Conservation (phyloP, 148 eudicot genomes). For the Tetragonia tetragonoides region DNA sequence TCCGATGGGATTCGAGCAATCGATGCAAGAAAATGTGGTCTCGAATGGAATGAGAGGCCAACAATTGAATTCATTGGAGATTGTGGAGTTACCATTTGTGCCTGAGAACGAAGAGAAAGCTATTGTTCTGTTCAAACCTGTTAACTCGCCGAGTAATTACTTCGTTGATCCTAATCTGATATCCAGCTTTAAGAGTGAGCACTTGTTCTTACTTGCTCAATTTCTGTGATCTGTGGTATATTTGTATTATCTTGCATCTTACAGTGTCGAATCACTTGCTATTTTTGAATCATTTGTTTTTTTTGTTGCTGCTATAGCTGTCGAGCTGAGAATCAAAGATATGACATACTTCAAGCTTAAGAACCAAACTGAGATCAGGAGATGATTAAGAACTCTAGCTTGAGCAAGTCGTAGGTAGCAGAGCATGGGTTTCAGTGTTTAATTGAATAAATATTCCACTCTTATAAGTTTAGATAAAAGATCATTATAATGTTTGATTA, state of each 20-base stretch:
- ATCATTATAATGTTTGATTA: neutral
- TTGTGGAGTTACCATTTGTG: constrained; percentile 50
- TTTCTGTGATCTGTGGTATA: neutral
- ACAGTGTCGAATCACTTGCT: neutral
- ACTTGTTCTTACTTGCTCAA: neutral
- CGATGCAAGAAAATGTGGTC: neutral
- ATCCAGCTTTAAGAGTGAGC: constrained; percentile 59
- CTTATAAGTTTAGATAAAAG: neutral
- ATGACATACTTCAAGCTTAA: neutral
- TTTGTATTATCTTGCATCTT: neutral
- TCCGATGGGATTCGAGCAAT: constrained; percentile 22
- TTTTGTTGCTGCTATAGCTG: neutral
- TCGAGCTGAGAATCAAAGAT: neutral
- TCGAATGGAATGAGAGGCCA: constrained; percentile 16
- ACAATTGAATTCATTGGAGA: constrained; percentile 20
- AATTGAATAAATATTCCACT: too few species aligned
- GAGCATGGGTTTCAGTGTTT: too few species aligned
- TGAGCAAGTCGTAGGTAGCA: too few species aligned
- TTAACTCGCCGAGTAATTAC: constrained; percentile 31
- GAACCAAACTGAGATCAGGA: too few species aligned
- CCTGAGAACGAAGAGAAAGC: constrained; percentile 66
- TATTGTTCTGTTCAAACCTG: constrained; percentile 67
- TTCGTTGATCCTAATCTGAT: constrained; percentile 53
- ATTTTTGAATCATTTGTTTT: neutral
- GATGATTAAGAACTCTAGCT: too few species aligned